A percentile compares a stretch with the other conserved stretches of the same genome.
phyloP scores from a whole-genome alignment of 2,329 filamentous ascomycete genomes.

The Cladophialophora chaetospira region DNA sequence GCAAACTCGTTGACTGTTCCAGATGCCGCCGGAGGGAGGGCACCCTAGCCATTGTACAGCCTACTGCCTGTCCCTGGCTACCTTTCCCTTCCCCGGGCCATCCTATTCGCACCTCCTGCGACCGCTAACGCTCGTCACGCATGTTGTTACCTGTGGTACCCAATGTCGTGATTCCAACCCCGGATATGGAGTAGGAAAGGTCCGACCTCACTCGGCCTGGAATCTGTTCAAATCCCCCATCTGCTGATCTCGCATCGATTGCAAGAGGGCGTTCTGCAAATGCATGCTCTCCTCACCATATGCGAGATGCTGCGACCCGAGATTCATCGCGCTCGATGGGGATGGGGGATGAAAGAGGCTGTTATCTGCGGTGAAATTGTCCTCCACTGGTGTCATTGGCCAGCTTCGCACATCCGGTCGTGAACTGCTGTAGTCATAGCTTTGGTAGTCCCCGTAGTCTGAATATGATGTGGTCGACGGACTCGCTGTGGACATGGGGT shows the following conservation, averaged over 20 bases:
- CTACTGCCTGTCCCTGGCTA: neutral
- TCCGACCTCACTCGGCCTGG: slow-evolving; percentile 6
- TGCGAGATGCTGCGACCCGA: slow-evolving; percentile 1
- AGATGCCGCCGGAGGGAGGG: neutral
- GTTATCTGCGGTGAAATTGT: slow-evolving; percentile 12
- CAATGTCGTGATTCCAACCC: slow-evolving; percentile 4
- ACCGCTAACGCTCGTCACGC: neutral
- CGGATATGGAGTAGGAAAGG: neutral
- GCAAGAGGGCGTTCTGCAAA: slow-evolving; percentile 12
- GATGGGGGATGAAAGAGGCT: slow-evolving; percentile 11
- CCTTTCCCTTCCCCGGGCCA: neutral
- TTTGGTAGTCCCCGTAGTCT: slow-evolving; percentile 23
- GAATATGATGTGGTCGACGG: slow-evolving; percentile 24
- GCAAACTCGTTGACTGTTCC: neutral
- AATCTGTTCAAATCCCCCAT: slow-evolving; percentile 4
- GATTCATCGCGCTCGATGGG: slow-evolving; percentile 11
- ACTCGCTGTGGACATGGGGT: slow-evolving; percentile 13
- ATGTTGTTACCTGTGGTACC: slow-evolving; percentile 12
- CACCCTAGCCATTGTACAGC: neutral
- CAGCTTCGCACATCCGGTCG: slow-evolving; percentile 15
- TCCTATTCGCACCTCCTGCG: neutral
- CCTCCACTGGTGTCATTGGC: slow-evolving; percentile 22
- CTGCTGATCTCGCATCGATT: slow-evolving; percentile 12
- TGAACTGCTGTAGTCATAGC: slow-evolving; percentile 15
- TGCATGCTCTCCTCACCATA: slow-evolving; percentile 16